Conservation (phyloP, 2,329 filamentous ascomycete genomes). For the Mollisia scopiformis region DNA sequence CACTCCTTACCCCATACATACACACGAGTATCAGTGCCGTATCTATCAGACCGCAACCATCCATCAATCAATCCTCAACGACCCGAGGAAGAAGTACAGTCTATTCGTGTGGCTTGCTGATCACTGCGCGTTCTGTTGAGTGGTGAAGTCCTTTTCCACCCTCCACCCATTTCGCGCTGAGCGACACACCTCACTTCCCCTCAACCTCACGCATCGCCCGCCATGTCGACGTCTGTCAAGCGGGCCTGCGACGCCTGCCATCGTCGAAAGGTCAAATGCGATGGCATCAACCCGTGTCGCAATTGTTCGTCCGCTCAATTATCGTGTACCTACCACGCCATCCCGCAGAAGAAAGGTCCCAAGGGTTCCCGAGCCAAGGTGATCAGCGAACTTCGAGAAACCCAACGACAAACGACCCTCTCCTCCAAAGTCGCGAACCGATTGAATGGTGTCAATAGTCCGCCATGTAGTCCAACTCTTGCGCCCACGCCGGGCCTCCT, state of each 20-base stretch:
- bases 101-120: background rate
- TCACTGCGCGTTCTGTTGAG: background rate
- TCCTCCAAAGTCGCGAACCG: constrained; percentile 64
- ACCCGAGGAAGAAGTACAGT: background rate
- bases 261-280: constrained; percentile 75
- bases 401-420: constrained; percentile 67
- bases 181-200: constrained; percentile 1
- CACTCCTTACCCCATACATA: too few species aligned
- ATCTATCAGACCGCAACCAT: too few species aligned
- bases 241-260: constrained; percentile 75
- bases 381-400: constrained; percentile 73
- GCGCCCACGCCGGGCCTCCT: constrained; percentile 63
- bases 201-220: constrained; percentile 11
- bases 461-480: constrained; percentile 50
- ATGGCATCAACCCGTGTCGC: constrained; percentile 70
- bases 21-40: too few species aligned
- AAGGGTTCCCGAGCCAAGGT: constrained; percentile 77
- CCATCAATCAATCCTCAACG: constrained; percentile 8
- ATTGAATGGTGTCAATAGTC: constrained; percentile 56
- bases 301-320: constrained; percentile 71
- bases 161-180: constrained; percentile 1
- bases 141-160: constrained; percentile 7
- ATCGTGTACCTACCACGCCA: constrained; percentile 73
- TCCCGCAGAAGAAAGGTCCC: constrained; percentile 76
- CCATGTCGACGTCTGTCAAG: constrained; percentile 44